Evolutionary conservation across 2,329 filamentous ascomycete species (phyloP), one percentile per base, ranked within the genome.

Genomic region (Neonectria hederae): DNA sequence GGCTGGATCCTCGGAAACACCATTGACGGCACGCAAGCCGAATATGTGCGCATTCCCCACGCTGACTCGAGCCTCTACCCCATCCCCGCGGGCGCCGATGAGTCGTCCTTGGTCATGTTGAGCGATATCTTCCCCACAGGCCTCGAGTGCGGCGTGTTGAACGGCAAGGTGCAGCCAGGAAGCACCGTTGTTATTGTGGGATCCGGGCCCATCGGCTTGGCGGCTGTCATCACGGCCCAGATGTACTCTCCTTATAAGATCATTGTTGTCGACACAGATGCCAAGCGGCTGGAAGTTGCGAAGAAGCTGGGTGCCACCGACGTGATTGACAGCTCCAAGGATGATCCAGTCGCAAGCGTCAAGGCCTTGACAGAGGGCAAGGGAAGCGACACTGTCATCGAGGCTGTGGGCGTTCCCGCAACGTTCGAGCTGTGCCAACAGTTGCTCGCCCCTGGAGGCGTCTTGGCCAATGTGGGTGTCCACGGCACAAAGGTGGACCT

Each of bases 121-220:
- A 84, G 82, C 59, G 86, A 89, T 74, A 84, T 86, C 28, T 80
- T 87, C 52, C 86, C 86, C 2, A 89, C 86, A 0, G 86, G 83
- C 1, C 76, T 85, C 19, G 86, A 88, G 71, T 84, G 82, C 61
- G 86, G 86, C 22, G 83, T 84, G 0, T 74, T 86, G 35, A 84
- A 83, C 66, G 82, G 81, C 7, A 81, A 83, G 26, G 83, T 88
- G 1, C 75, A 82, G 61, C 86, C 85, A 0, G 86, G 85, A 0
- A 74, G 77, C 6, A 84, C 80, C 1, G 83, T 88, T 1, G 86
- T 79, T 0, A 82, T 89, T 55, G 80, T 89, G 2, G 86, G 87
- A 1, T 79, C 82, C 3, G 87, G 87, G 0, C 85, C 86, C 0
- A 81, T 89, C 2, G 87, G 87, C 0, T 74, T 88, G n/a, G 83